Percentiles rank a stretch among this genome's conserved stretches.
Conservation (phyloP, 371 early-diverging fungal genomes). For the Funneliformis caledonium region DNA sequence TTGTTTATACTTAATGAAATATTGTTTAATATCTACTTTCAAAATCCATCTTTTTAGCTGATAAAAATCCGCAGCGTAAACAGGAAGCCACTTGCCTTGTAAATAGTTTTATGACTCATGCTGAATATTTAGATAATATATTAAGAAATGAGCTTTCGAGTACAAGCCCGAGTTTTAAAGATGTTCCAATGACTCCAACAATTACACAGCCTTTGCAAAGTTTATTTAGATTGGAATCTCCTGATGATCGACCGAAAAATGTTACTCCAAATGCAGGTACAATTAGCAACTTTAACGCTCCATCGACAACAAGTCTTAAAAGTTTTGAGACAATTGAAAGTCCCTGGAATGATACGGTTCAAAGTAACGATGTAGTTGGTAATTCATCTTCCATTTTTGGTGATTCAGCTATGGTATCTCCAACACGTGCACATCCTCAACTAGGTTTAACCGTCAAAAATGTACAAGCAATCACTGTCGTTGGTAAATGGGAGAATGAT, state of each 20-base stretch:
- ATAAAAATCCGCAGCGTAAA: slow-evolving; percentile 13
- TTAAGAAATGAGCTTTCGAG: background rate
- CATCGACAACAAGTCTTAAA: slow-evolving; percentile 35
- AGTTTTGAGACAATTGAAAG: slow-evolving; percentile 28
- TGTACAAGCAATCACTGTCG: background rate
- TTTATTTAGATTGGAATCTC: background rate
- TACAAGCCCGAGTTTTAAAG: slow-evolving; percentile 11
- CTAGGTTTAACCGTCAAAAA: background rate
- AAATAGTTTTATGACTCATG: background rate
- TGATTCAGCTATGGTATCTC: background rate
- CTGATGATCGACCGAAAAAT: background rate
- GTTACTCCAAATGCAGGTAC: background rate
- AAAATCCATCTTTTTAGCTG: slow-evolving; percentile 11
- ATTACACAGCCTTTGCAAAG: slow-evolving; percentile 36
- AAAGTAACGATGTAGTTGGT: slow-evolving; percentile 19
- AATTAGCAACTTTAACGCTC: slow-evolving; percentile 14
- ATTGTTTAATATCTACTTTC: background rate
- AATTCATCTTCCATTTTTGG: background rate
- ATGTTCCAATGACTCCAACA: slow-evolving; percentile 35
- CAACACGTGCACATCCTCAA: background rate
- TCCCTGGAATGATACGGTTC: slow-evolving; percentile 1
- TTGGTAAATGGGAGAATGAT: slow-evolving; percentile 35
- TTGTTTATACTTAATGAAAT: background rate
- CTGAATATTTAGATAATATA: slow-evolving; percentile 11
- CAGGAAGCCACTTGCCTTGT: slow-evolving; percentile 13